Base-by-base conservation (phyloP, 2,329 filamentous ascomycete genomes). In the Diaporthe capsici region DNA sequence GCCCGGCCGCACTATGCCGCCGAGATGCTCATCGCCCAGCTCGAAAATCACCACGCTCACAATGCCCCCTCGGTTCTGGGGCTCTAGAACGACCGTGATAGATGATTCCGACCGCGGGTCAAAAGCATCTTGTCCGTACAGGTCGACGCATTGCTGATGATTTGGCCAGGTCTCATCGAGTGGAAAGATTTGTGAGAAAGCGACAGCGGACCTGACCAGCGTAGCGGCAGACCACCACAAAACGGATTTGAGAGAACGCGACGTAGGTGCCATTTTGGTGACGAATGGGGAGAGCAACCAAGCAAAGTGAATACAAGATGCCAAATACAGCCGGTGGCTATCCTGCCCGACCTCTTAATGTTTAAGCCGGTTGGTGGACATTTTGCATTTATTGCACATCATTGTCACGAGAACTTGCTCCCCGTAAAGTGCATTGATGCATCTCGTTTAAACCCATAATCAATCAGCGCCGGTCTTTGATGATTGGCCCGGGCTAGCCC, bases 31-130 rank as follows among this genome's bases (percentile, higher is more conserved):
- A 25, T 53, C 49, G 49, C 49, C 49, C 0, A 53, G 49, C 49
- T 53, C 49, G n/a, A 53, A 53, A 25, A 53, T 25, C n/a, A 53
- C 49, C n/a, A 53, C 49, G n/a, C 49, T 53, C n/a, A 53, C 49
- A n/a, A 53, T 25, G n/a, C 49, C n/a, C 3, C 6, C 49, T 53
- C 49, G n/a, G 10, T 25, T 3, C 1, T 53, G 49, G n/a, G 49
- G n/a, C 49, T 53, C 49, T 9, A 53, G 10, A 25, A 25, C 3
- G 49, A 53, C 49, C 22, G n/a, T 53, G 49, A 53, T 25, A 25
- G 49, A 53, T 25, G 49, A 53, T 13, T 53, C 49, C 20, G n/a
- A 53, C 49, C 49, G n/a, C n/a, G 49, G 49, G 12, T 53, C 49
- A 25, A 53, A 25, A n/a, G 8, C 2, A n/a, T 53, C 49, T 53